Evolutionary conservation across 495 filamentous ascomycete genomes (phyloP), one percentile per base, ranked within the genome.

Genomic region (Durotheca rogersii): DNA sequence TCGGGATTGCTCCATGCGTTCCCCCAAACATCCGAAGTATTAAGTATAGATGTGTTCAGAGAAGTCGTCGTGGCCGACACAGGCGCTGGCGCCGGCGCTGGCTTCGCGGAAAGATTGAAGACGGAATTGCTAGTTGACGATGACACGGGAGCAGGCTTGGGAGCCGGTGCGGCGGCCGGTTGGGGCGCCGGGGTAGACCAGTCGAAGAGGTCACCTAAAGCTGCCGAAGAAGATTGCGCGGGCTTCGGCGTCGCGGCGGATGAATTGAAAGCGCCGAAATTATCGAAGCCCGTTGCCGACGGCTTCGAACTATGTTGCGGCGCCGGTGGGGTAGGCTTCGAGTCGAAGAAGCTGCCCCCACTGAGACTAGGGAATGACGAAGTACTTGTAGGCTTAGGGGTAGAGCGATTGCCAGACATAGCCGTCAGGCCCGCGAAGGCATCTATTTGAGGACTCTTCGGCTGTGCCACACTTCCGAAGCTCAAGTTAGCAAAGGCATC

Each of bases 401-500:
- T 62, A 38, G 75, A 69, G 47, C 69, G 64, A 56, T 74, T 65
- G 48, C 72, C 82, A 3, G 78, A 74, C 62, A 86, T 80, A 66
- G 69, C 80, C 44, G 82, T 76, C 7, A 95, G 71, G 34, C 78
- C 81, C 19, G 92, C 79, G 67, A 96, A 96, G 6, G 90, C 69
- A 51, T 76, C 72, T 6, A 84, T 85, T 11, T 78, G 74, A 10
- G 74, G 67, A 19, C 61, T 65, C 60, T 67, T 79, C 62, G 84
- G 72, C 2, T 82, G 72, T 17, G 81, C 70, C 6, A 81, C 60
- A 71, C 64, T 70, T 10, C 61, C 67, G 64, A 98, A 91, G 55
- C 82, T 88, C 14, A 98, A 68, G 38, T 83, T 80, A 58, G 89
- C 84, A 65, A 98, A 98, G 2, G 90, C 89, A 71, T 96, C 90